phyloP scores from a whole-genome alignment of 306 rosid genomes.

The Castanea mollissima region DNA sequence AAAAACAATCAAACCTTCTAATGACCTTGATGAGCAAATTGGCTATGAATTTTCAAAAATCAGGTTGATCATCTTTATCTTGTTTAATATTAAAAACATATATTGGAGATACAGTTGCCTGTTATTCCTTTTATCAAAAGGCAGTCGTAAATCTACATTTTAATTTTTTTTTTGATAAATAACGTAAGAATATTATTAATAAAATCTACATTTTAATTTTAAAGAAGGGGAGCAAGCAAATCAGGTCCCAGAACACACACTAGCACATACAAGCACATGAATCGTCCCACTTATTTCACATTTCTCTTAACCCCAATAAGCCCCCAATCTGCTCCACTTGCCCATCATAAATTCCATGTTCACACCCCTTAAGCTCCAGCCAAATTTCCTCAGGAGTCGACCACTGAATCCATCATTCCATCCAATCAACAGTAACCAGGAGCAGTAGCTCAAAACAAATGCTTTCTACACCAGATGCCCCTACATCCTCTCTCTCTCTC shows the following conservation, averaged over 20 bases:
- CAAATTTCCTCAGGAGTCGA: not conserved
- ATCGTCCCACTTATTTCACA: not conserved
- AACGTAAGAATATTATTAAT: too few relatives aligned
- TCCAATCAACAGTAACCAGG: not conserved
- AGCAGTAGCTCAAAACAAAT: not conserved
- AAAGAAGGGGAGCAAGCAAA: not conserved
- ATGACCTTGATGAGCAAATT: not conserved
- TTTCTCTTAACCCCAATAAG: not conserved
- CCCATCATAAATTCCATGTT: not conserved
- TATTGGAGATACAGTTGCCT: too few relatives aligned
- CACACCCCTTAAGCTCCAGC: not conserved
- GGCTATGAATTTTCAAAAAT: not conserved
- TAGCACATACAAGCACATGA: not conserved
- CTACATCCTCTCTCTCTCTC: not conserved
- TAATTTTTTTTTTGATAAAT: not conserved
- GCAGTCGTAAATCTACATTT: too few relatives aligned
- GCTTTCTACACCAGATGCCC: not conserved
- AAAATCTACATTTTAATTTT: not conserved
- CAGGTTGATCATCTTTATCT: not conserved
- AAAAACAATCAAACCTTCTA: not conserved
- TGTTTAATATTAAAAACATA: too few relatives aligned
- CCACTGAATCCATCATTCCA: not conserved
- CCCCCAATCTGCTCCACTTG: not conserved
- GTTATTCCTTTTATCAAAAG: too few relatives aligned
- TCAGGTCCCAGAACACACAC: not conserved